A percentile compares a stretch with the other conserved stretches of the same genome.
Conservation (phyloP, 768 basidiomycete genomes). For the Leccinum ochraceum region DNA sequence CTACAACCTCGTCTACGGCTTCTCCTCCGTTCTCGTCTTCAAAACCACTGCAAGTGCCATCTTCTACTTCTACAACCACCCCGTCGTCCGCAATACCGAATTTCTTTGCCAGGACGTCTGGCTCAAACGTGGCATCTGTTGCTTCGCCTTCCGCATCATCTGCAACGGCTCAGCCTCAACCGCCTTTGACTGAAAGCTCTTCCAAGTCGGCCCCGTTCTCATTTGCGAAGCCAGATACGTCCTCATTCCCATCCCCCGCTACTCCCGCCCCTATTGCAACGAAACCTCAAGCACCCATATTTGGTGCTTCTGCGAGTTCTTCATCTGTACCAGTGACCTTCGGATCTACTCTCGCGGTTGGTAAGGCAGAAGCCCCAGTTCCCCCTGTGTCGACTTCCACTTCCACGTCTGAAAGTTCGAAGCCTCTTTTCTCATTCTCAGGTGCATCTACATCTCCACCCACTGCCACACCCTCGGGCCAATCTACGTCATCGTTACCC, state of each 20-base stretch:
- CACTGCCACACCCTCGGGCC: slow-evolving; percentile 1
- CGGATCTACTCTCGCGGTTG: slow-evolving; percentile 9
- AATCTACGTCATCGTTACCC: slow-evolving; percentile 16
- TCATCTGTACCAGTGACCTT: slow-evolving; percentile 6
- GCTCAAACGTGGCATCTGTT: slow-evolving; percentile 8
- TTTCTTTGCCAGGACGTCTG: slow-evolving; percentile 33
- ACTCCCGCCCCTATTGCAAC: slow-evolving; percentile 6
- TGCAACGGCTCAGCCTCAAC: slow-evolving; percentile 14
- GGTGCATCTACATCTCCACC: slow-evolving; percentile 11
- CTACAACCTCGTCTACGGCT: slow-evolving; percentile 12
- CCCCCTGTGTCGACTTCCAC: not conserved
- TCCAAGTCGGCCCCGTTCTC: slow-evolving; percentile 16
- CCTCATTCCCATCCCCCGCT: slow-evolving; percentile 25
- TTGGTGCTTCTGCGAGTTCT: slow-evolving; percentile 15
- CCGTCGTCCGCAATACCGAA: slow-evolving; percentile 25
- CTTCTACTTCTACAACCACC: slow-evolving; percentile 2
- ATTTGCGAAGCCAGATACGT: slow-evolving; percentile 19
- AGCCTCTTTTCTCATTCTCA: slow-evolving; percentile 26
- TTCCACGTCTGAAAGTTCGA: slow-evolving; percentile 11
- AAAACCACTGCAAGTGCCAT: slow-evolving; percentile 15
- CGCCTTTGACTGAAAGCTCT: slow-evolving; percentile 4
- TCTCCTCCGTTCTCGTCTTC: slow-evolving; percentile 18
- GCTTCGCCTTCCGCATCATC: slow-evolving; percentile 9
- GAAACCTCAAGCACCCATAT: slow-evolving; percentile 20
- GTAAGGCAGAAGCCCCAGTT: slow-evolving; percentile 10